Evolutionary conservation across 352 stramenopile genomes (phyloP).

Genomic region (Thalassiosira mediterranea): DNA sequence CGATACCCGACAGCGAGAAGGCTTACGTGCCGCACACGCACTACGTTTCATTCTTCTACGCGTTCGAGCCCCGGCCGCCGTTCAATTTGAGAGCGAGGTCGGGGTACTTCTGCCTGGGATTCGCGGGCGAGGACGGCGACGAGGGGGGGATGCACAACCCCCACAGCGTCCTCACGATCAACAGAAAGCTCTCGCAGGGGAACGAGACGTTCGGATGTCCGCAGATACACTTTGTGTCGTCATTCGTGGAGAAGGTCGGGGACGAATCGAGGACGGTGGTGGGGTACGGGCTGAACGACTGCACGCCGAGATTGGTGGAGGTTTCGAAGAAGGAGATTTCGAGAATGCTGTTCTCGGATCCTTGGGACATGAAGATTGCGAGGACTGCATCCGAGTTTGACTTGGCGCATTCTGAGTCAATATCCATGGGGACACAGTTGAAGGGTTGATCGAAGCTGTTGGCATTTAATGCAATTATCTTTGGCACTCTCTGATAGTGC

Average conservation of each 20-base stretch:
- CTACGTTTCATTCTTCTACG: constrained; percentile 26
- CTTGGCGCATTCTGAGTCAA: too few species aligned
- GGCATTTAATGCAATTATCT: too few species aligned
- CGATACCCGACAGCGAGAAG: constrained; percentile 1
- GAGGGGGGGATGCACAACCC: constrained; percentile 12
- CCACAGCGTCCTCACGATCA: constrained; percentile 7
- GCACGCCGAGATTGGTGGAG: constrained; percentile 40
- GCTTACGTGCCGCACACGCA: constrained; percentile 2
- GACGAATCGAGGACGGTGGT: constrained; percentile 13
- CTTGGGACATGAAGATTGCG: constrained; percentile 11
- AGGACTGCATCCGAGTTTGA: neutral
- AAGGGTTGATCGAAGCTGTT: too few species aligned
- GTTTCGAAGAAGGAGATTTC: constrained; percentile 39
- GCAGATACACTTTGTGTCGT: constrained; percentile 54
- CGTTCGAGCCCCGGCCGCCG: constrained; percentile 19
- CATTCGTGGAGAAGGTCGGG: constrained; percentile 34
- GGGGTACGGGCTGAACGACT: constrained; percentile 64
- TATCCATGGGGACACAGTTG: too few species aligned
- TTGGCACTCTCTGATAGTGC: too few species aligned
- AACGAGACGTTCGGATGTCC: constrained; percentile 38
- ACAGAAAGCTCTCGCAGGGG: constrained; percentile 11
- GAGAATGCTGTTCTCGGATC: constrained; percentile 22
- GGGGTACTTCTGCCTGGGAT: constrained; percentile 58
- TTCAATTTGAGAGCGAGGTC: constrained; percentile 38
- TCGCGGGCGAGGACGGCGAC: constrained; percentile 7